Base-by-base conservation (phyloP, 2,329 filamentous ascomycete species). In the Talaromyces verruculosus region DNA sequence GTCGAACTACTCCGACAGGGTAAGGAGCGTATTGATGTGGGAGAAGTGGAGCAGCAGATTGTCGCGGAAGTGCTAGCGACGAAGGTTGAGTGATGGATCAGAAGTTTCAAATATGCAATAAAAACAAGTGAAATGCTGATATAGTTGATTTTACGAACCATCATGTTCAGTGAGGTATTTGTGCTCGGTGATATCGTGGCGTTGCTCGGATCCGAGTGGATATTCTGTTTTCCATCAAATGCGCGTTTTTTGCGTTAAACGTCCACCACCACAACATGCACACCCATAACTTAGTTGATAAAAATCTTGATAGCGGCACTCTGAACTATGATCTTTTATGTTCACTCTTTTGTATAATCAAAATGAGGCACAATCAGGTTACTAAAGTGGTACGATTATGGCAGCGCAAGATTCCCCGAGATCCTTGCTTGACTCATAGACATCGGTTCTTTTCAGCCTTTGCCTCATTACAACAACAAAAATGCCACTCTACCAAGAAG, bases 11-110 rank as follows among this genome's bases (percentile, higher is more conserved):
- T 67, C 8, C 66, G 41, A 17, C 39, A 60, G 39, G 64, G 66
- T 11, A 67, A 67, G 30, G 66, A 60, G 30, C 39, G 43, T 2
- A 63, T 65, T 59, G 63, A 67, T 8, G 64, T 67, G 13, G 37
- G 41, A 22, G 57, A 57, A 8, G 39, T 67, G 55, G 65, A 67
- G 55, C 45, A 65, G 22, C 62, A 67, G 63, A 58, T 67, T 45
- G 39, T 63, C 13, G 59, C 64, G 11, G 59, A 65, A n/a, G 59
- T 58, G 49, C 19, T 47, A 6, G 60, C 47, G 30, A 37, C 22
- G 49, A 62, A 41, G 60, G 37, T 3, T 19, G 60, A 53, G 6
- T 30, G 25, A 39, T 4, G n/a, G 7, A 57, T 8, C 25, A 4
- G 53, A 37, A 39, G 3, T 25, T 25, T 37, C 3, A 19, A 19